A percentile compares a stretch with the other conserved stretches of the same genome.
Evolutionary conservation across 306 rosid genomes (phyloP).

Genomic region (Inga leiocalycina): DNA sequence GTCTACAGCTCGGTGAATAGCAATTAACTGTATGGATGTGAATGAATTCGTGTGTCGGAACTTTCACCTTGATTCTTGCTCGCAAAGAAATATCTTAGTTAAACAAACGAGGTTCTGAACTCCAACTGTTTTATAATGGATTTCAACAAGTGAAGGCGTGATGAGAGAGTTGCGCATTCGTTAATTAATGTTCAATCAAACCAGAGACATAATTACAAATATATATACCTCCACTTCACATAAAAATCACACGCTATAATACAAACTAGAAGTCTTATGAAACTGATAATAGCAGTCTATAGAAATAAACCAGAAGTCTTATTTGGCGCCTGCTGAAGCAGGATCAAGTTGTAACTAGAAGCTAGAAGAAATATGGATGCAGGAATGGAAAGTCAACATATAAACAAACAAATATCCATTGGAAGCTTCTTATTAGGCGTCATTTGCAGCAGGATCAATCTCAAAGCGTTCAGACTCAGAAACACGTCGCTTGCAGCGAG

Average conservation of each 20-base stretch:
- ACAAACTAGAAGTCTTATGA: conserved; percentile 15
- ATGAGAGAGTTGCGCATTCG: too few species aligned
- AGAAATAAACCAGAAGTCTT: not conserved
- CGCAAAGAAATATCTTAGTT: not conserved
- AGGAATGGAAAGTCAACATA: not conserved
- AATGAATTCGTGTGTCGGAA: not conserved
- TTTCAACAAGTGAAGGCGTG: too few species aligned
- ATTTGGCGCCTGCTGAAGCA: not conserved
- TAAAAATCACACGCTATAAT: not conserved
- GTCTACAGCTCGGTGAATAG: not conserved
- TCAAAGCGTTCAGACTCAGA: conserved; percentile 34
- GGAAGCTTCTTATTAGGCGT: not conserved
- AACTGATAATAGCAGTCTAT: not conserved
- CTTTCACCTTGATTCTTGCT: not conserved
- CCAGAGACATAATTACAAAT: not conserved
- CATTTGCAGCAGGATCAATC: conserved; percentile 9
- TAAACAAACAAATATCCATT: not conserved
- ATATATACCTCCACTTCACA: not conserved
- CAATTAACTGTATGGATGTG: not conserved
- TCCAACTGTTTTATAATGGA: not conserved
- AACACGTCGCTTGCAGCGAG: conserved; percentile 35
- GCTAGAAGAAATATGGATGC: not conserved
- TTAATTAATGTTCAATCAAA: not conserved
- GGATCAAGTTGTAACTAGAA: not conserved
- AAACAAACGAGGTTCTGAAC: not conserved